Base-by-base conservation (phyloP, 2,329 filamentous ascomycete species). In the Endocalyx cinctus region DNA sequence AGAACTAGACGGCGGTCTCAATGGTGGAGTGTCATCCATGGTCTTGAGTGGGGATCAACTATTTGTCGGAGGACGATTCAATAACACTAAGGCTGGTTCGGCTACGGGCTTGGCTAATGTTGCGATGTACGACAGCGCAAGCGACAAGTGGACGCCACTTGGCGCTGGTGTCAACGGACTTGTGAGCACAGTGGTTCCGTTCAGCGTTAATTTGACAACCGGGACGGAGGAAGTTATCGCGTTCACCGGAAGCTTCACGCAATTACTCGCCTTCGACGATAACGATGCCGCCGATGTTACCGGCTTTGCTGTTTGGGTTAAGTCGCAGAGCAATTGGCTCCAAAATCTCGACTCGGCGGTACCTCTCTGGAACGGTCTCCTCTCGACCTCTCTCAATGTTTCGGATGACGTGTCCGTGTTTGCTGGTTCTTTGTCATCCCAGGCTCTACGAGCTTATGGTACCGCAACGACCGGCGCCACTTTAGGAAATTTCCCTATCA, bases 301-400 rank as follows among this genome's bases (percentile, higher is more conserved):
- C 31, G 88, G 89, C 3, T 87, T 98, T 51, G 90, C 87, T 11
- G 70, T 97, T 23, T 98, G 92, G 92, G 82, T 97, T 6, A 86
- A 86, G 4, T 94, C 88, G 4, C 70, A 74, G 41, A 73, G 71
- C 37, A 92, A 92, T 55, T 98, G 92, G 92, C 69, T 98, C 12
- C 79, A 87, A 53, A 92, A 94, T 46, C 64, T 96, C 13, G 60
- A 79, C 22, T 66, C 77, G 6, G 63, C 74, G 6, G 71, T 79
- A 19, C 79, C 85, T 34, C 69, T 75, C 6, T 74, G 94, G 48
- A 71, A 72, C 37, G 94, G 92, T 23, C 66, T 79, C 35, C 70
- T 98, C 28, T 84, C 81, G 13, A 74, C 86, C 1, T 70, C 72
- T 6, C 69, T 85, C n/a, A 69, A 81, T 33, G 66, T 87, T 14